Evolutionary conservation across 768 basidiomycete genomes (phyloP).

Genomic region (Asterophora parasitica): DNA sequence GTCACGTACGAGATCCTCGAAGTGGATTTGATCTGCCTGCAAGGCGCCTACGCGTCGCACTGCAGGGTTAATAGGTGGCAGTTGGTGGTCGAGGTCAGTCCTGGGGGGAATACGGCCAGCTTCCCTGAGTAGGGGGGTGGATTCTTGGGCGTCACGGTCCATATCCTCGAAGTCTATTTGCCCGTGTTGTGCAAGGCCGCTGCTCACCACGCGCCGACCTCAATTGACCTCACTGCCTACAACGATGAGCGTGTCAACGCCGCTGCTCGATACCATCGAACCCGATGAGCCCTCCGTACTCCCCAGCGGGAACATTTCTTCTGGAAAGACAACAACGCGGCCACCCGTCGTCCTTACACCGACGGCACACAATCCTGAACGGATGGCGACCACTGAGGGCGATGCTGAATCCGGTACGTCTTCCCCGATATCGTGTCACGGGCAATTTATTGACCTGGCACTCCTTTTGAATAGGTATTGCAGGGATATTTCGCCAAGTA

Average conservation of each 20-base stretch:
- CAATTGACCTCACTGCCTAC: constrained; percentile 1
- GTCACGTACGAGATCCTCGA: constrained; percentile 17
- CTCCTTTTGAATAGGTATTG: constrained; percentile 42
- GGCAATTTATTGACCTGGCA: constrained; percentile 3
- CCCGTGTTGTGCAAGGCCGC: constrained; percentile 1
- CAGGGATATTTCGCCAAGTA: constrained; percentile 77
- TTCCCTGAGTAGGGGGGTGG: constrained; percentile 18
- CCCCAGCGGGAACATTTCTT: constrained; percentile 32
- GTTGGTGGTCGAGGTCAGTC: neutral
- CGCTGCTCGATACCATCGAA: constrained; percentile 79
- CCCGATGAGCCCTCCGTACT: constrained; percentile 61
- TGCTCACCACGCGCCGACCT: neutral
- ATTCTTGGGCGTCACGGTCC: constrained; percentile 15
- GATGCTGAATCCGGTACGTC: constrained; percentile 76
- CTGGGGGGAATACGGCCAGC: neutral
- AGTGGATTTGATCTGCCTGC: constrained; percentile 17
- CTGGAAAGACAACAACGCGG: constrained; percentile 24
- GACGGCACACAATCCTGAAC: constrained; percentile 34
- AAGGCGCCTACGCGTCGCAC: constrained; percentile 18
- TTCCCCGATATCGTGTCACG: neutral
- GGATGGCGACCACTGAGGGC: constrained; percentile 49
- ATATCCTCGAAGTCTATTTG: constrained; percentile 12
- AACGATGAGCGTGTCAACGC: constrained; percentile 49
- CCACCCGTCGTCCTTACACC: constrained; percentile 56
- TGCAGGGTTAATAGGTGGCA: constrained; percentile 15